Conservation (phyloP, 2,329 filamentous ascomycete species). For the Lasiodiplodia theobromae region DNA sequence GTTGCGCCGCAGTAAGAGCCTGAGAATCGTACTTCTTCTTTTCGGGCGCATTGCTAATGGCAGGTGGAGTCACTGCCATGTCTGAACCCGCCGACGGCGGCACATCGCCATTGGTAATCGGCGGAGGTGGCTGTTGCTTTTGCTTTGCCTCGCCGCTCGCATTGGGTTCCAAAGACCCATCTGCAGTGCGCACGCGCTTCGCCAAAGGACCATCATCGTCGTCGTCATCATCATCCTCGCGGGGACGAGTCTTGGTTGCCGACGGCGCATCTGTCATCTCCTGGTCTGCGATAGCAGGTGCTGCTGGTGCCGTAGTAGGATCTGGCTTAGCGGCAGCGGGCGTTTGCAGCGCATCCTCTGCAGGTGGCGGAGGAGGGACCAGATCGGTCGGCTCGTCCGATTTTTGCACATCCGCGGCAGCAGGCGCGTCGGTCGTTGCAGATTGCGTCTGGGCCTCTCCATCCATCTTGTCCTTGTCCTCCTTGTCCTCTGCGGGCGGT, state of each 20-base stretch:
- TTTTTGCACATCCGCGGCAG: slow-evolving; percentile 2
- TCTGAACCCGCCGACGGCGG: background rate
- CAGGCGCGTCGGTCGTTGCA: slow-evolving; percentile 1
- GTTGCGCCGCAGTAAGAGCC: slow-evolving; percentile 65
- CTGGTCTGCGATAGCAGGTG: slow-evolving; percentile 35
- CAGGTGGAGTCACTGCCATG: background rate
- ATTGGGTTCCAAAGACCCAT: slow-evolving; percentile 36
- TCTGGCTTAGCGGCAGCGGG: slow-evolving; percentile 11
- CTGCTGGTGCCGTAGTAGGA: slow-evolving; percentile 17
- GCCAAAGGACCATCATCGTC: slow-evolving; percentile 69
- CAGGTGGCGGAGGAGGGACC: slow-evolving; percentile 13
- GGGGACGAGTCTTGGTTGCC: slow-evolving; percentile 66
- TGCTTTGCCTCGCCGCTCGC: slow-evolving; percentile 51
- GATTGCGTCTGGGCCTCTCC: background rate
- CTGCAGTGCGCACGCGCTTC: slow-evolving; percentile 80
- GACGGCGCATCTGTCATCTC: slow-evolving; percentile 49
- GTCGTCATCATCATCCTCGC: slow-evolving; percentile 74
- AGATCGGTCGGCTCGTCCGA: slow-evolving; percentile 25
- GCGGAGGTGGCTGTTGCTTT: slow-evolving; percentile 46
- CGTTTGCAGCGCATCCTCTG: slow-evolving; percentile 17
- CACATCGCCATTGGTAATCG: slow-evolving; percentile 12
- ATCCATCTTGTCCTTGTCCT: slow-evolving; percentile 18
- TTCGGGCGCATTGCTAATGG: slow-evolving; percentile 28
- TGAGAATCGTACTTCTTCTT: slow-evolving; percentile 46
- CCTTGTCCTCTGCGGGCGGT: background rate